These are phyloP conservation scores for Abelmoschus esculentus DNA, from an alignment of 345 rosid genomes.

Conservation along the genomic window DNA sequence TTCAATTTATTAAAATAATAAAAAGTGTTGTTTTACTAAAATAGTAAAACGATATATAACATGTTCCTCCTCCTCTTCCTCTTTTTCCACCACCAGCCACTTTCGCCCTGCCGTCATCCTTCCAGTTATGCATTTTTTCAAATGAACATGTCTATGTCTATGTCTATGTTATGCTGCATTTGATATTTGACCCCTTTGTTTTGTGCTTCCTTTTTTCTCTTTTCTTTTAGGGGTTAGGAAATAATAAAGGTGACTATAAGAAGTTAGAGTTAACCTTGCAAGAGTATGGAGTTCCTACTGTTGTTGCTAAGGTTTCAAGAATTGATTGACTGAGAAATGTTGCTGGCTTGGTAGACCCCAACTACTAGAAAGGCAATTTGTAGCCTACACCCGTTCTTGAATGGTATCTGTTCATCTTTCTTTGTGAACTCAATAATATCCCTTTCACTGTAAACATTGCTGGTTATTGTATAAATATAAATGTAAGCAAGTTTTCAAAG, in stretches of 20 bases:
- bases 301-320: conserved; percentile 71
- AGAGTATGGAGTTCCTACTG: conserved; percentile 56
- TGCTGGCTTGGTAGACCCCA: conserved; percentile 72
- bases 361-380: conserved; percentile 89
- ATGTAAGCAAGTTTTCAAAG: conserved; percentile 2
- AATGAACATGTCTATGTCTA: background rate
- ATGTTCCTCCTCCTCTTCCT: conserved; percentile 21
- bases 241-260: conserved; percentile 72
- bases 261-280: conserved; percentile 50
- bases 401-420: conserved; percentile 33
- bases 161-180: background rate
- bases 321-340: conserved; percentile 90
- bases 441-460: background rate
- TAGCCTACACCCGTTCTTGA: conserved; percentile 92
- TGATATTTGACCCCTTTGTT: background rate
- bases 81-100: conserved; percentile 17
- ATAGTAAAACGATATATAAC: too few relatives aligned
- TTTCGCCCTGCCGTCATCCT: conserved; percentile 81
- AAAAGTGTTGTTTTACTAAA: too few relatives aligned
- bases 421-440: too few relatives aligned
- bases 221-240: conserved; percentile 66
- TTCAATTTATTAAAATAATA: too few relatives aligned
- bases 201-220: background rate
- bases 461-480: background rate
- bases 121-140: conserved; percentile 35